Evolutionary conservation across 176 grass and related monocot species (phyloP), one percentile per base, ranked within the genome.

Genomic region (Aegilops tauschii): DNA sequence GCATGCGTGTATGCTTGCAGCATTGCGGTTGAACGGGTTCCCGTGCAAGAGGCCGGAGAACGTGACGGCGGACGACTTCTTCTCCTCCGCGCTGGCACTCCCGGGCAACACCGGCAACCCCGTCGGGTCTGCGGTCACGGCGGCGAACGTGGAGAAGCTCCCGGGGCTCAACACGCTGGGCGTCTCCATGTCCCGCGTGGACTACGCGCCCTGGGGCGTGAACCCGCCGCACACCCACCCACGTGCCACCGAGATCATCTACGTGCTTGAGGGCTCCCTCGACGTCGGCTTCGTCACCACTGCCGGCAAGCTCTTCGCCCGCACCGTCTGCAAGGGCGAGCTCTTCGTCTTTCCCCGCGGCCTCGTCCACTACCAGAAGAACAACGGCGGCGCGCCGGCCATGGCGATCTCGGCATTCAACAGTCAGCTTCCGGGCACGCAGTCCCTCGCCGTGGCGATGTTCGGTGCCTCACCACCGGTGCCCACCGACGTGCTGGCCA

Each of bases 21-120:
- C 72, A 75, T 8, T 75, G 3, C 72, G 72, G 3, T 25, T 75
- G 0, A 74, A 74, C 71, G 71, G 71, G 3, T 74, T 74, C 71
- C 71, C 71, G 1, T 74, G 71, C 71, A 74, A 74, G 71, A 74
- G 71, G 12, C 71, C 71, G 23, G 40, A 74, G 71, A 74, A 74
- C 6, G 40, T 74, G 71, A 74, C 37, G 1, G 71, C 71, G 12
- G 25, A 74, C 12, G 71, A 74, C 40, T 74, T 74, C 71, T 74
- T 74, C 12, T 74, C n/a, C 40, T 12, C 13, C 1, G 71, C 25
- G n/a, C 23, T 74, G 6, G 23, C 71, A 8, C 3, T 25, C 40
- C 12, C 40, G 6, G 71, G 71, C 0, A 74, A 74, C 40, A 74
- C 71, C 6, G 71, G 71, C 12, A 74, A 74, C 40, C 40, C 42